These are phyloP conservation scores for Penicillium digitatum DNA, from an alignment of 2,329 filamentous ascomycete genomes.

Conservation along the genomic window DNA sequence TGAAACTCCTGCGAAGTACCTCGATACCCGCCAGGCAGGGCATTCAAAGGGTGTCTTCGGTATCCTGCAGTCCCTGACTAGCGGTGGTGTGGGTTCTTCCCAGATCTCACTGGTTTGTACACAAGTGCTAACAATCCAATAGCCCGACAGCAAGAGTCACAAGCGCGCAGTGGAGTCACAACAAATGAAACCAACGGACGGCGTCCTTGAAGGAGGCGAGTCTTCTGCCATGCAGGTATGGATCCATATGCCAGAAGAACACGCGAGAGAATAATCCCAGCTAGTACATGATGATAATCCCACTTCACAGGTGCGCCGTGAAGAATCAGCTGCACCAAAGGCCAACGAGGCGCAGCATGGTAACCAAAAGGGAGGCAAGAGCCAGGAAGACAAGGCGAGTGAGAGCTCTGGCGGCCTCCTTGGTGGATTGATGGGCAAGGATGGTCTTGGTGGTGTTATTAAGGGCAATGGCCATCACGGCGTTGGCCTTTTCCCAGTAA, in stretches of 20 bases:
- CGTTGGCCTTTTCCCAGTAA: constrained; percentile 21
- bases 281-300: background rate
- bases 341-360: background rate
- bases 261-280: background rate
- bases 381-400: background rate
- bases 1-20: background rate
- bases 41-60: constrained; percentile 3
- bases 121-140: background rate
- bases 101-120: too few relatives aligned
- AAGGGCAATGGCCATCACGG: constrained; percentile 19
- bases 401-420: background rate
- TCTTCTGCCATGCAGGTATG: background rate
- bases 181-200: background rate
- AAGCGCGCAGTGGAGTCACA: constrained; percentile 7
- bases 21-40: background rate
- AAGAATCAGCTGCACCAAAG: background rate
- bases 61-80: constrained; percentile 13
- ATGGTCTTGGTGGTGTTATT: constrained; percentile 16
- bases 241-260: background rate
- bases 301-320: background rate
- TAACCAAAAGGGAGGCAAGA: background rate
- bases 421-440: constrained; percentile 6
- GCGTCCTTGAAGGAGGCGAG: background rate
- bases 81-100: constrained; percentile 8
- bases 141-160: constrained; percentile 11